A percentile compares a stretch with the other conserved stretches of the same genome.
These are phyloP conservation scores for Phialocephala subalpina DNA, from an alignment of 2,329 filamentous ascomycete genomes.

Conservation along the genomic window DNA sequence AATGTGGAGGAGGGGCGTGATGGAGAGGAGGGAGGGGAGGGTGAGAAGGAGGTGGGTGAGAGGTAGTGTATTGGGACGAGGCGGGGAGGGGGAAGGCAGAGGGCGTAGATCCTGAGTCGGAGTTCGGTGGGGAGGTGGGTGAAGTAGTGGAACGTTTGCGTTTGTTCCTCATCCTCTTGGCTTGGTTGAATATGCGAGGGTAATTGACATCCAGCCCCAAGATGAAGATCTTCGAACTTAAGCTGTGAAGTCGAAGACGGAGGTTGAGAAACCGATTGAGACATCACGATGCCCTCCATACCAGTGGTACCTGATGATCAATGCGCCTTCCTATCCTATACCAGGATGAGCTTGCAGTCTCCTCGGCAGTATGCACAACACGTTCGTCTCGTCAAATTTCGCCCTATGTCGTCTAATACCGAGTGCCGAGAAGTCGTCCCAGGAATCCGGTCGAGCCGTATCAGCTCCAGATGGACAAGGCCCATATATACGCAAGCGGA, in stretches of 20 bases:
- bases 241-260: neutral
- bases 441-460: constrained; percentile 7
- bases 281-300: neutral
- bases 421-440: neutral
- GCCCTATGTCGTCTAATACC: neutral
- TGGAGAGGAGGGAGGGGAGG: neutral
- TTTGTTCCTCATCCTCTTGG: neutral
- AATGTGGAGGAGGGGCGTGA: neutral
- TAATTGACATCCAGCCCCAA: neutral
- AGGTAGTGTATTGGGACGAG: constrained; percentile 29
- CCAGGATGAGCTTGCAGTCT: neutral
- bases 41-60: neutral
- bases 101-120: constrained; percentile 33
- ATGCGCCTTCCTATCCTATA: neutral
- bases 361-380: neutral
- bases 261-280: neutral
- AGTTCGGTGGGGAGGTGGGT: constrained; percentile 34
- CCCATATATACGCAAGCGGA: constrained; percentile 3
- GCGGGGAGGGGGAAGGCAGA: constrained; percentile 30
- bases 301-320: neutral
- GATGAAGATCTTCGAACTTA: neutral
- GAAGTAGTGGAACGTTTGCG: constrained; percentile 27
- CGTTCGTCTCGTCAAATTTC: neutral
- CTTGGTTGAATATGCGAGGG: neutral
- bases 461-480: neutral